Evolutionary conservation across 805 yeast species (phyloP).

Genomic region (Candida awuae): DNA sequence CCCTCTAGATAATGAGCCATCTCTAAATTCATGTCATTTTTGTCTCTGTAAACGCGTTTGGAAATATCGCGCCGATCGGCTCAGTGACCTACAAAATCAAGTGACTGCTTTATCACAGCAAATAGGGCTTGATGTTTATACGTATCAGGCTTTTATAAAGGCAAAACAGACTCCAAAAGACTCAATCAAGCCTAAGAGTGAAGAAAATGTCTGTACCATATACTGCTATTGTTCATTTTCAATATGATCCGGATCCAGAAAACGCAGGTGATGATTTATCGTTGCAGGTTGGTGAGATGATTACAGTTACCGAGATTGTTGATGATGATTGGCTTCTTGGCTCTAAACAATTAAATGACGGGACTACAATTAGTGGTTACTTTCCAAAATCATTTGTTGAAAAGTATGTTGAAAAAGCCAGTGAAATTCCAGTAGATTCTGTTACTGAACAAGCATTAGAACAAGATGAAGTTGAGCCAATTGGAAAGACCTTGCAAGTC

Average conservation of each 20-base stretch:
- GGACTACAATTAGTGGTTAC: conserved; percentile 53
- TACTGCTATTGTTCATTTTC: conserved; percentile 24
- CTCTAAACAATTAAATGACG: conserved; percentile 38
- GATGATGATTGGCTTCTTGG: conserved; percentile 94
- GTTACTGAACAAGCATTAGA: conserved; percentile 3
- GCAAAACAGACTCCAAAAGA: too few species aligned
- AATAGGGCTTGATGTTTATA: too few species aligned
- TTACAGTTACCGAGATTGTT: conserved; percentile 70
- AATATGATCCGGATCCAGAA: conserved; percentile 29
- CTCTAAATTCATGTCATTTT: neutral
- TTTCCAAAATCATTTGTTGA: conserved; percentile 84
- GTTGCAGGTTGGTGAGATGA: conserved; percentile 58
- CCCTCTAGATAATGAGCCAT: neutral
- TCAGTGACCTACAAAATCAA: too few species aligned
- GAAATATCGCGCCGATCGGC: too few species aligned
- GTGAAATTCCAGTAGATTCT: neutral
- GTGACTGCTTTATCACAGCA: too few species aligned
- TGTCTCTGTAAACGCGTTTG: too few species aligned
- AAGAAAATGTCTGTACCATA: conserved; percentile 24
- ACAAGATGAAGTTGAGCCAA: conserved; percentile 3
- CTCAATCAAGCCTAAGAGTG: too few species aligned
- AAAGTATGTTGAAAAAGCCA: conserved; percentile 5
- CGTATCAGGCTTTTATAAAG: too few species aligned
- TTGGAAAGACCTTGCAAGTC: neutral
- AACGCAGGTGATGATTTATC: conserved; percentile 80